A percentile compares a stretch with the other conserved stretches of the same genome.
Evolutionary conservation across 805 yeast genomes (phyloP).

Genomic region (Candida anglica): DNA sequence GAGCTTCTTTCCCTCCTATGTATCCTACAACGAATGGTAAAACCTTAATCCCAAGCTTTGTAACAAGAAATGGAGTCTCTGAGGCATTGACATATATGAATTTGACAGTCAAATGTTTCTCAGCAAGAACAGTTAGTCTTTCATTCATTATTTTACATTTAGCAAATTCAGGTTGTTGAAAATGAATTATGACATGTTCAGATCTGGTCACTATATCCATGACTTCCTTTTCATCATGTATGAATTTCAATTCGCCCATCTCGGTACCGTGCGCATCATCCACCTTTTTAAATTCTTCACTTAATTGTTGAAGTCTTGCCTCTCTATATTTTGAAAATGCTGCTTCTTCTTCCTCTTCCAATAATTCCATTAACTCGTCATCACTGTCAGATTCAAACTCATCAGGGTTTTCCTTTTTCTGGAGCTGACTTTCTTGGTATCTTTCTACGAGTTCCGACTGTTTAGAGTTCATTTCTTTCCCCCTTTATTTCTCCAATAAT

Average conservation of each 20-base stretch:
- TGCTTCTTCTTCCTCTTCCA: slow-evolving; percentile 46
- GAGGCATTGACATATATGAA: slow-evolving; percentile 57
- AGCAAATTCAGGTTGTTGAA: slow-evolving; percentile 55
- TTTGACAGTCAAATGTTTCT: slow-evolving; percentile 52
- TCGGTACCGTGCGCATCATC: slow-evolving; percentile 19
- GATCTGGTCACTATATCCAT: slow-evolving; percentile 46
- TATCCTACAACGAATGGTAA: slow-evolving; percentile 70
- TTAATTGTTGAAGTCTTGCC: slow-evolving; percentile 55
- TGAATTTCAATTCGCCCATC: slow-evolving; percentile 36
- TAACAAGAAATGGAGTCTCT: slow-evolving; percentile 68
- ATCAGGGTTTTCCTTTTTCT: slow-evolving; percentile 14
- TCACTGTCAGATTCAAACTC: slow-evolving; percentile 26
- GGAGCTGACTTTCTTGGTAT: slow-evolving; percentile 40
- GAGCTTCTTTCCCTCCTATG: slow-evolving; percentile 53
- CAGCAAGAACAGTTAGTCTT: slow-evolving; percentile 42
- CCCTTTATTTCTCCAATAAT: too few relatives aligned
- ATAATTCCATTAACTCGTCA: slow-evolving; percentile 44
- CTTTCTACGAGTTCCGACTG: slow-evolving; percentile 35
- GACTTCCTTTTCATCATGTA: slow-evolving; percentile 52
- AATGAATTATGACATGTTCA: slow-evolving; percentile 51
- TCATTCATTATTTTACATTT: slow-evolving; percentile 60
- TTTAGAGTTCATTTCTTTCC: slow-evolving; percentile 32
- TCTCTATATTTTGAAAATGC: slow-evolving; percentile 54
- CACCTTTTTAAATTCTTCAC: slow-evolving; percentile 37
- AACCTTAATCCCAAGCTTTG: slow-evolving; percentile 58